phyloP scores from a whole-genome alignment of 495 filamentous ascomycete species.

The Aspergillus saccharolyticus region DNA sequence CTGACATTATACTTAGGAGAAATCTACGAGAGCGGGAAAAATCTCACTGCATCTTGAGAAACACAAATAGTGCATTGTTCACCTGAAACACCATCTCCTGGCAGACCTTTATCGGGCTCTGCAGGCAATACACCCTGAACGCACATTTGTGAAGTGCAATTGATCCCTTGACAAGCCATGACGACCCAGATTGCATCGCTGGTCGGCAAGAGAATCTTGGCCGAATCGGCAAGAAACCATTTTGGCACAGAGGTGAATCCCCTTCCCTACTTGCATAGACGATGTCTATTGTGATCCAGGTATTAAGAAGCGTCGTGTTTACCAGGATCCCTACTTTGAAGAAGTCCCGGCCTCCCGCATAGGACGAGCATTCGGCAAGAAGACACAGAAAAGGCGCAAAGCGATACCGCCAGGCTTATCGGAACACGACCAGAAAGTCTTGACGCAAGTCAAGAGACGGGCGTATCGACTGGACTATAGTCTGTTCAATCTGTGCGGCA shows the following conservation, averaged over 20 bases:
- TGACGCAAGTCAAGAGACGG: slow-evolving; percentile 71
- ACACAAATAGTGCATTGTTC: no score
- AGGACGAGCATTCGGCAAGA: slow-evolving; percentile 51
- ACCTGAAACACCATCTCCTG: no score
- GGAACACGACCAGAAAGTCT: slow-evolving; percentile 68
- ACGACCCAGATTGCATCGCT: slow-evolving; percentile 48
- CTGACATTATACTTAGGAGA: background rate
- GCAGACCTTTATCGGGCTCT: background rate
- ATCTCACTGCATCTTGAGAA: no score
- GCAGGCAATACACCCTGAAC: background rate
- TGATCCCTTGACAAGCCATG: slow-evolving; percentile 33
- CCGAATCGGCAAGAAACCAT: slow-evolving; percentile 59
- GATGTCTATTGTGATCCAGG: background rate
- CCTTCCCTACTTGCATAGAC: background rate
- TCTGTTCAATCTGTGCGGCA: slow-evolving; percentile 67
- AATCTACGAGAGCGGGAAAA: background rate
- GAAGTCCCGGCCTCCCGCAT: slow-evolving; percentile 63
- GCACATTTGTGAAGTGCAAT: background rate
- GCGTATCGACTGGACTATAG: slow-evolving; percentile 80
- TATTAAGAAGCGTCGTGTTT: slow-evolving; percentile 2
- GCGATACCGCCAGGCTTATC: slow-evolving; percentile 69
- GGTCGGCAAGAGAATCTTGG: slow-evolving; percentile 61
- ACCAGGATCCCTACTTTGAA: slow-evolving; percentile 69
- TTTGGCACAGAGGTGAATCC: slow-evolving; percentile 60
- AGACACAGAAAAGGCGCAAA: slow-evolving; percentile 63